Base-by-base conservation (phyloP, 1,284 basidiomycete genomes). In the Leccinum glutinopallens region DNA sequence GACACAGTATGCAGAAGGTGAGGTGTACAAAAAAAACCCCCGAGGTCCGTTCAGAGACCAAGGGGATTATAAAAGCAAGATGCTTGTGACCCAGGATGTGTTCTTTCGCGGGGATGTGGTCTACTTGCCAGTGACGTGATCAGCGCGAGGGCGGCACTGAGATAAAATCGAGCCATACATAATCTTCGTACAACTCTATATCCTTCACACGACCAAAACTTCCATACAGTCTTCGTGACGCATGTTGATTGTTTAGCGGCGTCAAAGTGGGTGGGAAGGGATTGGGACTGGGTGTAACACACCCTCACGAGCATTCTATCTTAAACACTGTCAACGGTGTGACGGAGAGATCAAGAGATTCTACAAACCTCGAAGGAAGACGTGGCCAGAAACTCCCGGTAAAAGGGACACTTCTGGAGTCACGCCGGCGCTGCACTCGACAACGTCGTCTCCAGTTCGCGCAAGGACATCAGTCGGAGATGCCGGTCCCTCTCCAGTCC, bases 281-380 rank as follows among this genome's bases (percentile, higher is more conserved):
- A 77, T 64, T 86, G 84, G 5, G 78, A 77, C 61, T 84, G 83
- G 5, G 86, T 86, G 71, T 89, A 87, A 57, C 83, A 86, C 13
- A 89, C 81, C 66, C 91, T 85, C 56, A 96, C 87, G 13, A 94
- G 83, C 91, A 96, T 95, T 68, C 93, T 84, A 75, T 96, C 93
- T 92, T 76, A 64, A 64, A 65, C 60, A 65, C 58, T n/a, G 49
- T 32, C 29, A 32, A 32, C 29, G n/a, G 32, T 15, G 13, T 25
- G 54, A 59, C n/a, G 49, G 13, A 53, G 12, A 19, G 19, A 54
- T 6, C n/a, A 37, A 39, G 32, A n/a, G 32, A 51, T n/a, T 10
- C 59, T 29, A 71, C 73, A 62, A 70, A 90, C 90, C 91, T 84
- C 88, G 79, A 77, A 91, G 80, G 12, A 87, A 74, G n/a, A 85